Percentiles rank a stretch among this genome's conserved stretches.
These are phyloP conservation scores for Aegilops speltoides DNA, from an alignment of 176 grass and related monocot species.

Conservation along the genomic window DNA sequence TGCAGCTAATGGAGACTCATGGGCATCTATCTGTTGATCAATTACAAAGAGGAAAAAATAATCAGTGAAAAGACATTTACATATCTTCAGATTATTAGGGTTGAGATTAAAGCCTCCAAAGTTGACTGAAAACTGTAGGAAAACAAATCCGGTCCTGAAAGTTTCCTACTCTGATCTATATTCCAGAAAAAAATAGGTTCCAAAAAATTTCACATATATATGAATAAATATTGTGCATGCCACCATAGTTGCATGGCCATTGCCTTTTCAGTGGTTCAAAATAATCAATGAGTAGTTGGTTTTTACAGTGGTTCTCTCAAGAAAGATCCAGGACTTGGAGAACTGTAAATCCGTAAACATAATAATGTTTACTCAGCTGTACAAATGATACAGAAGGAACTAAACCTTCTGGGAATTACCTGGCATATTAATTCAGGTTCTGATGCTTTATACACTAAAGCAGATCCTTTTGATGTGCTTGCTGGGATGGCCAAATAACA, in stretches of 20 bases:
- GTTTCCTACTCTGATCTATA: background rate
- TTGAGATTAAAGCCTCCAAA: conserved; percentile 7
- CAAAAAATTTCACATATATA: background rate
- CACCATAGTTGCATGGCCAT: background rate
- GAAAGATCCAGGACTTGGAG: background rate
- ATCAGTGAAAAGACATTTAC: background rate
- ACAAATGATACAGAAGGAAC: background rate
- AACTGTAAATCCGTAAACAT: background rate
- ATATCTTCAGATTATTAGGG: background rate
- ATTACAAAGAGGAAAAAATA: conserved; percentile 13
- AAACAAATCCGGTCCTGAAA: background rate
- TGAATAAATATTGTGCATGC: background rate
- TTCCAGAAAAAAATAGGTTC: background rate
- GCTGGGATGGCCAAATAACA: conserved; percentile 87
- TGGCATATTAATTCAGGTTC: conserved; percentile 92
- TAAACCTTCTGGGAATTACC: conserved; percentile 44
- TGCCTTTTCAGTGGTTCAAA: background rate
- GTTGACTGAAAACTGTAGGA: background rate
- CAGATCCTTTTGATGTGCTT: conserved; percentile 84
- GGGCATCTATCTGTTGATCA: conserved; percentile 84
- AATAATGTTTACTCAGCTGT: background rate
- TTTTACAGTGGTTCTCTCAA: background rate
- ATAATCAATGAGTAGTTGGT: background rate
- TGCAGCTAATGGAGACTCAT: conserved; percentile 74
- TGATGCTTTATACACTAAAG: conserved; percentile 87